A percentile compares a stretch with the other conserved stretches of the same genome.
These are phyloP conservation scores for Sphagnum contortum DNA, from an alignment of 225 moss, liverwort and hornwort species.

Conservation along the genomic window DNA sequence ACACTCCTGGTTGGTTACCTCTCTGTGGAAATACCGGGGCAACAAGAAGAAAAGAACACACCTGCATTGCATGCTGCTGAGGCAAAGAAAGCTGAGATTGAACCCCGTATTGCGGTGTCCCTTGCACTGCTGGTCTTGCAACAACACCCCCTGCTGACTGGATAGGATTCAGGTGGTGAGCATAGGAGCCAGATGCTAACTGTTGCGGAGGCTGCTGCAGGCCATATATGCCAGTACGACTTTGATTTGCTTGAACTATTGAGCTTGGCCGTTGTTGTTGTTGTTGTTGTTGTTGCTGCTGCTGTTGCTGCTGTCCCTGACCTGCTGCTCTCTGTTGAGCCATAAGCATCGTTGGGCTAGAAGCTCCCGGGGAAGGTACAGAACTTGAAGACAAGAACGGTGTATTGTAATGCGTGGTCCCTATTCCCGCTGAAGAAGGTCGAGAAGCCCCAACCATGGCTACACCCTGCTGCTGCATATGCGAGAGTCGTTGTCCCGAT, in stretches of 20 bases:
- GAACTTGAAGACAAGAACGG: slow-evolving; percentile 24
- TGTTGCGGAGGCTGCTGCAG: slow-evolving; percentile 34
- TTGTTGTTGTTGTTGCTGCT: slow-evolving; percentile 13
- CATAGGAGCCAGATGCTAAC: slow-evolving; percentile 17
- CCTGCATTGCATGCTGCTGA: slow-evolving; percentile 43
- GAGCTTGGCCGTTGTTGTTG: slow-evolving; percentile 29
- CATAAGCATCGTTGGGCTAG: slow-evolving; percentile 35
- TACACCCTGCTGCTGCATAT: slow-evolving; percentile 17
- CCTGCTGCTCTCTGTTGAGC: slow-evolving; percentile 35
- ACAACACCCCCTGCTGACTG: slow-evolving; percentile 16
- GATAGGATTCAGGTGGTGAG: slow-evolving; percentile 27
- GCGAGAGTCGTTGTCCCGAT: slow-evolving; percentile 16
- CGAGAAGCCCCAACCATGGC: slow-evolving; percentile 29
- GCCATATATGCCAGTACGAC: slow-evolving; percentile 26
- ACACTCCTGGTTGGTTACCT: no score
- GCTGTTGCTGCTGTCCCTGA: slow-evolving; percentile 27
- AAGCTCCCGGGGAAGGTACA: slow-evolving; percentile 14
- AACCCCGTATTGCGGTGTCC: slow-evolving; percentile 26
- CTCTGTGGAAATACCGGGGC: no score
- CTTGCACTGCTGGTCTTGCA: slow-evolving; percentile 32
- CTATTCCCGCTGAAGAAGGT: slow-evolving; percentile 19
- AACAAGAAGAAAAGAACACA: neutral
- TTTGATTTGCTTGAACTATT: slow-evolving; percentile 21
- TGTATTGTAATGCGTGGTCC: slow-evolving; percentile 34
- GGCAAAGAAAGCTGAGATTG: slow-evolving; percentile 14